A percentile compares a stretch with the other conserved stretches of the same genome.
These are phyloP conservation scores for Lactifluus hygrophoroides DNA, from an alignment of 768 basidiomycete species.

Conservation along the genomic window DNA sequence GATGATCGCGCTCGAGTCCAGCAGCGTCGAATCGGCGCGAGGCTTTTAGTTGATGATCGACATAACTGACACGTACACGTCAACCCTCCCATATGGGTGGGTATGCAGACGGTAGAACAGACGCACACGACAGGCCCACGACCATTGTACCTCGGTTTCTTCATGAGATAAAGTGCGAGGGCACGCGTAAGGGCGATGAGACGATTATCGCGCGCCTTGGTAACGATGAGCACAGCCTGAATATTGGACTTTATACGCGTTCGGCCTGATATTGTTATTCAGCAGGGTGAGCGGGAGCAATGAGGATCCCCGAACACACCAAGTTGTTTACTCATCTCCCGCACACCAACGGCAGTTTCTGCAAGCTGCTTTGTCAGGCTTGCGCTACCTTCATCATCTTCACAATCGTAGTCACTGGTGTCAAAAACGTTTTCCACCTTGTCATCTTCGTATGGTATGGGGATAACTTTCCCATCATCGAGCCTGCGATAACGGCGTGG, in stretches of 20 bases:
- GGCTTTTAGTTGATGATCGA: constrained; percentile 80
- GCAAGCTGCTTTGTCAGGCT: constrained; percentile 89
- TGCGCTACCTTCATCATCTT: constrained; percentile 61
- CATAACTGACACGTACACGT: constrained; percentile 52
- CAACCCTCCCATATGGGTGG: constrained; percentile 3
- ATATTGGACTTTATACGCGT: constrained; percentile 88
- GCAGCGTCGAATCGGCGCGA: constrained; percentile 93
- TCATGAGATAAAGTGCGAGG: constrained; percentile 92
- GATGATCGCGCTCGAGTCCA: constrained; percentile 78
- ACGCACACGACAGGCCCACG: constrained; percentile 84
- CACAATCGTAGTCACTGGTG: constrained; percentile 45
- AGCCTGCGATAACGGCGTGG: constrained; percentile 22
- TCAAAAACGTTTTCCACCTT: constrained; percentile 21
- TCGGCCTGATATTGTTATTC: constrained; percentile 48
- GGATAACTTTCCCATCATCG: constrained; percentile 18
- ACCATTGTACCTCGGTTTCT: constrained; percentile 57
- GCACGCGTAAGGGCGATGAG: constrained; percentile 93
- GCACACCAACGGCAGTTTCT: constrained; percentile 92
- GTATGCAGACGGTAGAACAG: constrained; percentile 15
- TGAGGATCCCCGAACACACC: constrained; percentile 40
- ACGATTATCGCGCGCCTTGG: constrained; percentile 95
- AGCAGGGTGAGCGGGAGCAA: not conserved
- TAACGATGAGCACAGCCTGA: constrained; percentile 89
- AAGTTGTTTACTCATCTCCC: constrained; percentile 98
- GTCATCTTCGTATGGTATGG: constrained; percentile 21